A percentile compares a stretch with the other conserved stretches of the same genome.
phyloP scores from a whole-genome alignment of 208 protist genomes.

The Angomonas ambiguus region DNA sequence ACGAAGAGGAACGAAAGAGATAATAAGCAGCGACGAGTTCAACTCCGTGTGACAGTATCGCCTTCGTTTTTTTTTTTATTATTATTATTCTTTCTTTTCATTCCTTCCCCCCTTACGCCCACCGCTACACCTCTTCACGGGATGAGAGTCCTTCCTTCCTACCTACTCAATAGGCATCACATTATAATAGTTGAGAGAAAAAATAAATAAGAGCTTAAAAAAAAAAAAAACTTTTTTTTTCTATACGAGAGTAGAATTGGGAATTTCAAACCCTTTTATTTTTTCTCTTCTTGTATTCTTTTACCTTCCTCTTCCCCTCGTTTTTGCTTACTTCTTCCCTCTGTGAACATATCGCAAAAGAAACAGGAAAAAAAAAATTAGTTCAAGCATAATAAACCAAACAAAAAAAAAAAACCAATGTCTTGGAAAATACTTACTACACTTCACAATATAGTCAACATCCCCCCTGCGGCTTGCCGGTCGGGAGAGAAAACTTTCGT shows the following conservation, averaged over 20 bases:
- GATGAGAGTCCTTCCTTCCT: too few species aligned
- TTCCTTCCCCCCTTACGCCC: too few species aligned
- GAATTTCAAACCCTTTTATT: background rate
- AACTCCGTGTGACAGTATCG: background rate
- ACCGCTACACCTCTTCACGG: too few species aligned
- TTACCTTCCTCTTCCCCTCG: background rate
- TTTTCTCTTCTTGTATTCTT: constrained; percentile 10
- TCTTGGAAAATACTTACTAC: constrained; percentile 46
- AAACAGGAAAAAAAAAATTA: background rate
- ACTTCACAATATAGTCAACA: constrained; percentile 79
- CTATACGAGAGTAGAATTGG: background rate
- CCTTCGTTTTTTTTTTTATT: constrained; percentile 9
- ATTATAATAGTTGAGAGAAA: background rate
- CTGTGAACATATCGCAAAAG: background rate
- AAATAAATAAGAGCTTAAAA: background rate
- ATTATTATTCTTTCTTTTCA: background rate
- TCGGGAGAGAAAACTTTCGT: constrained; percentile 40
- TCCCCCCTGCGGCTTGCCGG: constrained; percentile 38
- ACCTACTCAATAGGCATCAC: too few species aligned
- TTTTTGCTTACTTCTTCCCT: background rate
- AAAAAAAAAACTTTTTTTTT: background rate
- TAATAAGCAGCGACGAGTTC: background rate
- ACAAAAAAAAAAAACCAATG: constrained; percentile 18
- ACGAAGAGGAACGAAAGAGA: constrained; percentile 30
- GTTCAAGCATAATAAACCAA: background rate